Evolutionary conservation across 192 early-diverging fungal species (phyloP).

Genomic region (Gigaspora rosea): DNA sequence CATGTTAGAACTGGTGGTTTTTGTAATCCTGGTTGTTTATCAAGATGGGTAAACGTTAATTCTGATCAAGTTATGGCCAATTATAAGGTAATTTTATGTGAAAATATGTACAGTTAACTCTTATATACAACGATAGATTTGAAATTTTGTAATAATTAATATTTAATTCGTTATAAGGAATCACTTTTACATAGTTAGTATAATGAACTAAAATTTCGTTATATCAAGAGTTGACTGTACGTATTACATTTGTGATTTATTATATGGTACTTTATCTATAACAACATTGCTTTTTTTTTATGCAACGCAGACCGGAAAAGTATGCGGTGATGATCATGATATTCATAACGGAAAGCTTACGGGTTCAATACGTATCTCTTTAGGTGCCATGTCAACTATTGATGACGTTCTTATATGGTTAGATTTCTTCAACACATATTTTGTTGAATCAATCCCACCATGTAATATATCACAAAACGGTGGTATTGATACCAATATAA

Average conservation of each 20-base stretch:
- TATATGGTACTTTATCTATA: too few species aligned
- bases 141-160: too few species aligned
- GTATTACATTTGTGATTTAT: too few species aligned
- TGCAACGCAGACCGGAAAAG: slow-evolving; percentile 45
- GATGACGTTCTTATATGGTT: slow-evolving; percentile 62
- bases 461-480: background rate
- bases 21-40: slow-evolving; percentile 82
- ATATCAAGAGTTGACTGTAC: too few species aligned
- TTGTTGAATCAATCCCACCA: slow-evolving; percentile 39
- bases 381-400: slow-evolving; percentile 69
- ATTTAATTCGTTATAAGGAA: too few species aligned
- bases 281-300: too few species aligned
- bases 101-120: too few species aligned
- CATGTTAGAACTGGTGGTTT: slow-evolving; percentile 73
- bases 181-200: too few species aligned
- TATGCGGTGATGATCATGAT: slow-evolving; percentile 77
- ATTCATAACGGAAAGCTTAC: slow-evolving; percentile 68
- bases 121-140: too few species aligned
- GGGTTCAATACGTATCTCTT: slow-evolving; percentile 75
- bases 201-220: too few species aligned
- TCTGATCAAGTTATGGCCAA: slow-evolving; percentile 53
- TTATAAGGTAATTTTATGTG: slow-evolving; percentile 37
- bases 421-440: slow-evolving; percentile 62
- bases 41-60: slow-evolving; percentile 63
- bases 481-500: too few species aligned